Evolutionary conservation across 495 filamentous ascomycete species (phyloP).

Genomic region (Neurospora sp.): DNA sequence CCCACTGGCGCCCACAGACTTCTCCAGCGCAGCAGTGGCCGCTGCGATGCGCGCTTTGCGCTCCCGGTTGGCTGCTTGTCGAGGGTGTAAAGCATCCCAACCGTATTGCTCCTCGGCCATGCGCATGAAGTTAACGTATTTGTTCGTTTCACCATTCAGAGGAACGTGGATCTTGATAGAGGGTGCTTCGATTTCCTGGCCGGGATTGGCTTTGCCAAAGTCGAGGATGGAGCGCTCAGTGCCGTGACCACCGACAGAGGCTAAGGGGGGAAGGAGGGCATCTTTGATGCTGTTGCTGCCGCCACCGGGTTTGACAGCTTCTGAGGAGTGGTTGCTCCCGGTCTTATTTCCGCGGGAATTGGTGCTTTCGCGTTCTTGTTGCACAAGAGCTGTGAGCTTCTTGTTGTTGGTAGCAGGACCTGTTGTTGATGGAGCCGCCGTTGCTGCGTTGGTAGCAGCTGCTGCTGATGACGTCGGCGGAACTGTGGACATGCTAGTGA

Average conservation of each 20-base stretch:
- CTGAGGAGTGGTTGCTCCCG: conserved; percentile 28
- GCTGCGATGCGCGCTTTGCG: conserved; percentile 74
- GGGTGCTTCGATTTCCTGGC: conserved; percentile 47
- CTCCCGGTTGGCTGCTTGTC: conserved; percentile 72
- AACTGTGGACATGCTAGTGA: not conserved
- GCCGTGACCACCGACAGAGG: conserved; percentile 8
- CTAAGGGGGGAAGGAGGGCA: conserved; percentile 22
- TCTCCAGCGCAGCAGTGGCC: conserved; percentile 70
- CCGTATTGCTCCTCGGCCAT: conserved; percentile 90
- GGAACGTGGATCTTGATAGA: conserved; percentile 80
- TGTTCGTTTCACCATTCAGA: conserved; percentile 62
- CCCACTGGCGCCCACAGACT: conserved; percentile 60
- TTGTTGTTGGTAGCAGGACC: conserved; percentile 16
- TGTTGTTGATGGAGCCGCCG: conserved; percentile 1
- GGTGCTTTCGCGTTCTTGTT: conserved; percentile 22
- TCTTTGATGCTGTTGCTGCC: conserved; percentile 29
- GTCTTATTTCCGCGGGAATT: conserved; percentile 24
- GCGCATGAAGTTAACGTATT: conserved; percentile 90
- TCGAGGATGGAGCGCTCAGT: conserved; percentile 40
- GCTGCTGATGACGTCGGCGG: conserved; percentile 6
- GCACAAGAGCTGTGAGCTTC: conserved; percentile 23
- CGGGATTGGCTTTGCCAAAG: conserved; percentile 36
- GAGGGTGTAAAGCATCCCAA: conserved; percentile 85
- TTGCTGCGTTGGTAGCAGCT: conserved; percentile 3
- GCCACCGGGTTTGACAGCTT: conserved; percentile 16